Conservation (phyloP, 805 yeast genomes). For the Barnettozyma siamensis region DNA sequence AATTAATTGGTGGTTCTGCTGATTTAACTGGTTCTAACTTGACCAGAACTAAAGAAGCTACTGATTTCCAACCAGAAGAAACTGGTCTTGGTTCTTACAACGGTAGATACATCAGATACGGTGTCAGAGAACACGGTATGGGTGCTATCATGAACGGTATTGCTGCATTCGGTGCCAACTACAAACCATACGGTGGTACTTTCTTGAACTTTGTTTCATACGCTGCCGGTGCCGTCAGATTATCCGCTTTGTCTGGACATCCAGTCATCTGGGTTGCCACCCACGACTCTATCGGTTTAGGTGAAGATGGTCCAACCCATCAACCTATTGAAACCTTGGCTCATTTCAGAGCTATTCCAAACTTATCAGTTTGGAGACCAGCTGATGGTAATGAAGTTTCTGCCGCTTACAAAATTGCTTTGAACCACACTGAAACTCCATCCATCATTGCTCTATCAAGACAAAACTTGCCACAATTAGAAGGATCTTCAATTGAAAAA, state of each 20-base stretch:
- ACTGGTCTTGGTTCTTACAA: constrained; percentile 76
- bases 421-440: constrained; percentile 60
- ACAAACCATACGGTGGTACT: constrained; percentile 92
- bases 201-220: constrained; percentile 89
- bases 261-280: constrained; percentile 87
- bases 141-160: constrained; percentile 98
- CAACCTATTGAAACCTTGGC: constrained; percentile 89
- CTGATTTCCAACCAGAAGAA: constrained; percentile 87
- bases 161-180: constrained; percentile 82
- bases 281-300: constrained; percentile 85
- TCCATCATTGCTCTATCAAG: constrained; percentile 72
- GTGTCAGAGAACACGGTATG: constrained; percentile 99
- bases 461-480: constrained; percentile 90
- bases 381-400: constrained; percentile 88
- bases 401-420: constrained; percentile 70
- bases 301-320: constrained; percentile 94
- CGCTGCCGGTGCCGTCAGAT: constrained; percentile 84
- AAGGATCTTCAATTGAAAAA: constrained; percentile 85
- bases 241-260: constrained; percentile 76
- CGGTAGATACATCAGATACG: constrained; percentile 94
- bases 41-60: constrained; percentile 79
- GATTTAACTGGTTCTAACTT: constrained; percentile 96
- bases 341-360: constrained; percentile 81
- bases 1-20: constrained; percentile 95
- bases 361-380: constrained; percentile 84